Evolutionary conservation across 1,284 basidiomycete species (phyloP).

Genomic region (Neolentinus lepideus): DNA sequence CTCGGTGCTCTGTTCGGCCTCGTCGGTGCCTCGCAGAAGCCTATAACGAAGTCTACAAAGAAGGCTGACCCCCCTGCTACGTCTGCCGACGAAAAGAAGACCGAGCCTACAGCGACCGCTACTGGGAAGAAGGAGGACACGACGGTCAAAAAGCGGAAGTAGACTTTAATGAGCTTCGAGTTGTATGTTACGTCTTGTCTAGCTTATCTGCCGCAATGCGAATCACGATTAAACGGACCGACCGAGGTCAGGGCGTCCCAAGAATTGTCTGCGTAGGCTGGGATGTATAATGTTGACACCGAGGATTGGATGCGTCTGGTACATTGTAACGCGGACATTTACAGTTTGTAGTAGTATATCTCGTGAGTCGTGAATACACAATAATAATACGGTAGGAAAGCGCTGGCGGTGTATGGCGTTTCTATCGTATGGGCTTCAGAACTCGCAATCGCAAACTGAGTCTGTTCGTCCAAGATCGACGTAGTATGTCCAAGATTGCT

Average conservation of each 20-base stretch:
- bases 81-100: slow-evolving; percentile 59
- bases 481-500: not conserved
- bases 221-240: not conserved
- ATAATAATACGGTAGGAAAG: not conserved
- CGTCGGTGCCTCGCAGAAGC: slow-evolving; percentile 64
- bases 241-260: not conserved
- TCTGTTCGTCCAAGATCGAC: not conserved
- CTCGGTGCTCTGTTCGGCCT: slow-evolving; percentile 74
- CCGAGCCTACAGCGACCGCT: slow-evolving; percentile 61
- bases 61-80: slow-evolving; percentile 57
- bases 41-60: slow-evolving; percentile 68
- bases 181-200: not conserved
- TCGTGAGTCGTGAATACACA: not conserved
- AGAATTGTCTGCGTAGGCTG: not conserved
- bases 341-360: not conserved
- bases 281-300: not conserved
- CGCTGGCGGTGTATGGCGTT: not conserved
- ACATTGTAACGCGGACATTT: not conserved
- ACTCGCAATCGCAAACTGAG: not conserved
- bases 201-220: not conserved
- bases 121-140: slow-evolving; percentile 58
- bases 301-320: too few species aligned
- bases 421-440: not conserved
- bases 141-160: slow-evolving; percentile 50
- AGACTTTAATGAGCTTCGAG: slow-evolving; percentile 9